Evolutionary conservation across 2,329 filamentous ascomycete species (phyloP).

Genomic region (Myriosclerotinia curreyana): DNA sequence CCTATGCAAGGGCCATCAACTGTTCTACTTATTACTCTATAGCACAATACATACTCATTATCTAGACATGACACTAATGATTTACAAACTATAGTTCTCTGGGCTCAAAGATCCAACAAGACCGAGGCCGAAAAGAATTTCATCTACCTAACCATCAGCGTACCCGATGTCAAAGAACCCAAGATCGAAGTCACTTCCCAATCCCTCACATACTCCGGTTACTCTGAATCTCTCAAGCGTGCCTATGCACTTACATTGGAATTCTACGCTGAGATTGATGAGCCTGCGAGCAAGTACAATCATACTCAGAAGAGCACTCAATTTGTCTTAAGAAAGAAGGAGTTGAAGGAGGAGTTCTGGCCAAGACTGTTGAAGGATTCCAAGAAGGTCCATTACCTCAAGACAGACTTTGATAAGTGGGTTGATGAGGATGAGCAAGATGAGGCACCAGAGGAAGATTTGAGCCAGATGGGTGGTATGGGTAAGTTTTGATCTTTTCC

Average conservation of each 20-base stretch:
- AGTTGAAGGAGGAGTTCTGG: conserved; percentile 92
- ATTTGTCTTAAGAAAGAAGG: conserved; percentile 95
- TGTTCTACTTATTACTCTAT: neutral
- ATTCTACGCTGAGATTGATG: conserved; percentile 88
- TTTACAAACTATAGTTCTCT: conserved; percentile 66
- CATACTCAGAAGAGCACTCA: conserved; percentile 87
- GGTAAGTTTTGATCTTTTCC: conserved; percentile 37
- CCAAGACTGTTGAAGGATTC: conserved; percentile 86
- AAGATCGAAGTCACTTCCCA: conserved; percentile 81
- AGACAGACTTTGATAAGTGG: conserved; percentile 94
- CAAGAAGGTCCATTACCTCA: conserved; percentile 90
- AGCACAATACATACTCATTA: neutral
- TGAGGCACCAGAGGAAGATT: conserved; percentile 78
- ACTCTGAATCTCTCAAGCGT: conserved; percentile 78
- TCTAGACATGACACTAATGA: conserved; percentile 1
- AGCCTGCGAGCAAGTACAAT: conserved; percentile 76
- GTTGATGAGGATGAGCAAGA: conserved; percentile 75
- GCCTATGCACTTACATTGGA: conserved; percentile 84
- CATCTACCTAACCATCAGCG: conserved; percentile 88
- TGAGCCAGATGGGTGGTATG: conserved; percentile 62
- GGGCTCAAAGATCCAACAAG: conserved; percentile 91
- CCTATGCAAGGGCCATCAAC: conserved; percentile 9
- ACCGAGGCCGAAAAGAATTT: conserved; percentile 84
- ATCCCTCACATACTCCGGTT: conserved; percentile 75
- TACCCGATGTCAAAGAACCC: conserved; percentile 78